A percentile compares a stretch with the other conserved stretches of the same genome.
phyloP scores from a whole-genome alignment of 768 basidiomycete species.

The Gloeopeniophorella convolvens region DNA sequence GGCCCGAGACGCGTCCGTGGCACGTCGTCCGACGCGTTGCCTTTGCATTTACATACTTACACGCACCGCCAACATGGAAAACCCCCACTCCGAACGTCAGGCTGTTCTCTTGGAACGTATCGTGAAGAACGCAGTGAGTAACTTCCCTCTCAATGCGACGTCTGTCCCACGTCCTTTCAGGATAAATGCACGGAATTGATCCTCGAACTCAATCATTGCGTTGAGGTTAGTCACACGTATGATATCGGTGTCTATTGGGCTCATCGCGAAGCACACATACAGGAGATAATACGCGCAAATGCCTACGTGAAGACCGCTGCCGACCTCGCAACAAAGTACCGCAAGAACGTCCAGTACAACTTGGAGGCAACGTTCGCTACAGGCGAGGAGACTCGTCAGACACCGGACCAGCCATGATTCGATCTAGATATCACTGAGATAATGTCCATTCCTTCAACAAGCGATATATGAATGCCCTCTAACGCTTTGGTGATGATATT shows the following conservation, averaged over 20 bases:
- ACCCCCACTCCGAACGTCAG: constrained; percentile 90
- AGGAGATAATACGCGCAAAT: constrained; percentile 81
- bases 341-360: constrained; percentile 91
- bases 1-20: neutral
- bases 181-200: constrained; percentile 92
- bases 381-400: constrained; percentile 26
- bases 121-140: constrained; percentile 71
- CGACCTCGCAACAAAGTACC: constrained; percentile 79
- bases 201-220: constrained; percentile 79
- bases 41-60: neutral
- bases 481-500: no score
- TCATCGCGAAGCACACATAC: neutral
- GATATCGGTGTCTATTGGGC: neutral
- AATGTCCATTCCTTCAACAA: no score
- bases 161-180: constrained; percentile 32
- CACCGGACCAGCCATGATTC: no score
- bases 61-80: constrained; percentile 71
- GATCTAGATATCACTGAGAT: no score
- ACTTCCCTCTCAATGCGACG: neutral
- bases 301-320: constrained; percentile 73
- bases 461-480: no score
- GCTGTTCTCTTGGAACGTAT: constrained; percentile 87
- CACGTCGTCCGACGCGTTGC: no score
- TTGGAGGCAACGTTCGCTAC: constrained; percentile 52
- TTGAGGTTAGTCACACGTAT: constrained; percentile 52